These are phyloP conservation scores for Sordariomycetes sp. DNA, from an alignment of 2,329 filamentous ascomycete species.

Conservation along the genomic window DNA sequence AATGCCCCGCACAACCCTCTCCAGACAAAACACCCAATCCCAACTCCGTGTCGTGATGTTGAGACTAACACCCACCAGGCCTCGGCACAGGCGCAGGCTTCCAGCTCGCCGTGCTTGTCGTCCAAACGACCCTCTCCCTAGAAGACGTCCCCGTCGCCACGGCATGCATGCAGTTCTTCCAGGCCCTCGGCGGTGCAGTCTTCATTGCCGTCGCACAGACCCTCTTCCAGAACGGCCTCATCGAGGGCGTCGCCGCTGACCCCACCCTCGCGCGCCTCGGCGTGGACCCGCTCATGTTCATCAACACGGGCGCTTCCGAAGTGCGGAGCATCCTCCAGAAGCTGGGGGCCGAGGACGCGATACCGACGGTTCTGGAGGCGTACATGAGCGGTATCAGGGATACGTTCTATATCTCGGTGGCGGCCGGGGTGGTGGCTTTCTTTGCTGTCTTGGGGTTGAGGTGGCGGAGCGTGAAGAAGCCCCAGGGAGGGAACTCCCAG, in stretches of 20 bases:
- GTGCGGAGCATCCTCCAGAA: conserved; percentile 30
- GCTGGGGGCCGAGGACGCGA: conserved; percentile 27
- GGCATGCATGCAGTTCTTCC: conserved; percentile 48
- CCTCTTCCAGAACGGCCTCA: conserved; percentile 55
- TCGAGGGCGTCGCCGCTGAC: conserved; percentile 34
- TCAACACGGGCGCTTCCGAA: conserved; percentile 41
- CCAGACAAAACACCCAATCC: background rate
- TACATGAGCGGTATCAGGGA: conserved; percentile 39
- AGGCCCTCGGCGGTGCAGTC: conserved; percentile 54
- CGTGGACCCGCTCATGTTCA: conserved; percentile 36
- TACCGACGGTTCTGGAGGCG: conserved; percentile 31
- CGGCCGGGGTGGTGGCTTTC: conserved; percentile 34
- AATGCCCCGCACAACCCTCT: background rate
- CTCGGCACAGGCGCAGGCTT: conserved; percentile 39
- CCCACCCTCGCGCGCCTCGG: conserved; percentile 18
- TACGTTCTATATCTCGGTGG: conserved; percentile 40
- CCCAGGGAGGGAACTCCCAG: conserved; percentile 14
- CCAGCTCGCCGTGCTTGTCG: conserved; percentile 35
- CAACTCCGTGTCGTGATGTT: background rate
- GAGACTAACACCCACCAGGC: background rate
- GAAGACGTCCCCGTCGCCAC: conserved; percentile 39
- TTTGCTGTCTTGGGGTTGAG: conserved; percentile 29
- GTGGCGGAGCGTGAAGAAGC: conserved; percentile 44
- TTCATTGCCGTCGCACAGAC: conserved; percentile 56
- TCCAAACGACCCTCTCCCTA: conserved; percentile 39